Percentiles rank a stretch among this genome's conserved stretches.
These are phyloP conservation scores for Penicillium sp. DNA, from an alignment of 2,329 filamentous ascomycete species.

Conservation along the genomic window DNA sequence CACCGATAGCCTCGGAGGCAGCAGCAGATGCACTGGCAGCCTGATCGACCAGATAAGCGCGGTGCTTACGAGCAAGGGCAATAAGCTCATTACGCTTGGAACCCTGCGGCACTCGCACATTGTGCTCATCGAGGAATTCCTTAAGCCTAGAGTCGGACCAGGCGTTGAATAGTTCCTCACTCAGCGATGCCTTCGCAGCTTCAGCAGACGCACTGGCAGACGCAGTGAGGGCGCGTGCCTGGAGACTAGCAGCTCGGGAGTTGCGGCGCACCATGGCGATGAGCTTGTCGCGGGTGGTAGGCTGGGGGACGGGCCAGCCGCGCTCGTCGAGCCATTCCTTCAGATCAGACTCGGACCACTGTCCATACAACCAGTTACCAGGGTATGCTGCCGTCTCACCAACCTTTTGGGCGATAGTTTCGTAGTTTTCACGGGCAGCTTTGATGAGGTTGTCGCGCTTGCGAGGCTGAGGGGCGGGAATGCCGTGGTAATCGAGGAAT, in stretches of 20 bases:
- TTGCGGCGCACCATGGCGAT: conserved; percentile 89
- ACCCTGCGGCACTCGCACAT: conserved; percentile 85
- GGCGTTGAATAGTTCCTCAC: conserved; percentile 79
- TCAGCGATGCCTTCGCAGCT: conserved; percentile 70
- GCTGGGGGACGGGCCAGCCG: conserved; percentile 83
- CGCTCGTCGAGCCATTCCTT: conserved; percentile 92
- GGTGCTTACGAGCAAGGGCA: conserved; percentile 85
- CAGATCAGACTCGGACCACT: conserved; percentile 89
- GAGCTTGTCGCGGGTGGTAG: conserved; percentile 78
- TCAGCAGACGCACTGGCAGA: conserved; percentile 66
- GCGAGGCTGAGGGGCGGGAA: conserved; percentile 84
- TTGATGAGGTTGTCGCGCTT: conserved; percentile 79
- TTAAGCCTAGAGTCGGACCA: conserved; percentile 92
- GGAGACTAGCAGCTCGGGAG: conserved; percentile 74
- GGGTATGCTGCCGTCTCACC: conserved; percentile 84
- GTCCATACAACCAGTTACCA: conserved; percentile 88
- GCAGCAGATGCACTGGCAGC: conserved; percentile 54
- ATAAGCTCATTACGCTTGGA: conserved; percentile 87
- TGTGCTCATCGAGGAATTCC: conserved; percentile 88
- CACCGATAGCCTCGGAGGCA: conserved; percentile 57
- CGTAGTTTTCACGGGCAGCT: conserved; percentile 77
- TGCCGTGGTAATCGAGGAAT: conserved; percentile 84
- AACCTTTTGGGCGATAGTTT: conserved; percentile 69
- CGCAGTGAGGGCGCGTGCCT: conserved; percentile 61
- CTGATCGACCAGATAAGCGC: conserved; percentile 57